phyloP scores from a whole-genome alignment of 768 basidiomycete species.

The Mycena belliarum region DNA sequence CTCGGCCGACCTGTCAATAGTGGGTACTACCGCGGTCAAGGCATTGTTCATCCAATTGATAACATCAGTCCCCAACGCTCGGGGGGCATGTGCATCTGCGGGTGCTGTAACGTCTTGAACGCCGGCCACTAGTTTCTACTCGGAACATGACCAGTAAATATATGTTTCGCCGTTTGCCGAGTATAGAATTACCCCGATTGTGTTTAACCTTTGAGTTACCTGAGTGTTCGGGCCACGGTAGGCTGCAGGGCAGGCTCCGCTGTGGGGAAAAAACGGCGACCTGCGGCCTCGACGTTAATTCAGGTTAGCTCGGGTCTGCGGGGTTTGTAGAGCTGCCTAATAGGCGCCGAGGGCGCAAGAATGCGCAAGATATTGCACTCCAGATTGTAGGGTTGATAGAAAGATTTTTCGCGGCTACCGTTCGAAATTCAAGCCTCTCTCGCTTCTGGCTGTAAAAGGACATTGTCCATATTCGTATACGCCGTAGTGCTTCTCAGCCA shows the following conservation, averaged over 20 bases:
- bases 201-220: no score
- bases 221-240: no score
- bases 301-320: no score
- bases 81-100: not conserved
- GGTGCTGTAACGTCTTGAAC: constrained; percentile 4
- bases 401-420: not conserved
- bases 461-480: constrained; percentile 13
- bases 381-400: no score
- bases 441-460: constrained; percentile 19
- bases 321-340: not conserved
- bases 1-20: not conserved
- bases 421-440: not conserved
- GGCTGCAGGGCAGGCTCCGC: no score
- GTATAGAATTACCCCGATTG: not conserved
- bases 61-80: constrained; percentile 4
- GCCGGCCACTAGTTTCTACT: not conserved
- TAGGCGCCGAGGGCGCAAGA: no score
- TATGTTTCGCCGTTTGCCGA: not conserved
- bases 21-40: not conserved
- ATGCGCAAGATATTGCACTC: no score
- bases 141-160: not conserved
- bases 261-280: no score
- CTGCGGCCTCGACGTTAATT: no score
- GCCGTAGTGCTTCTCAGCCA: not conserved
- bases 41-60: constrained; percentile 10